Conservation (phyloP, 306 rosid genomes). For the Casuarina cunninghamiana region DNA sequence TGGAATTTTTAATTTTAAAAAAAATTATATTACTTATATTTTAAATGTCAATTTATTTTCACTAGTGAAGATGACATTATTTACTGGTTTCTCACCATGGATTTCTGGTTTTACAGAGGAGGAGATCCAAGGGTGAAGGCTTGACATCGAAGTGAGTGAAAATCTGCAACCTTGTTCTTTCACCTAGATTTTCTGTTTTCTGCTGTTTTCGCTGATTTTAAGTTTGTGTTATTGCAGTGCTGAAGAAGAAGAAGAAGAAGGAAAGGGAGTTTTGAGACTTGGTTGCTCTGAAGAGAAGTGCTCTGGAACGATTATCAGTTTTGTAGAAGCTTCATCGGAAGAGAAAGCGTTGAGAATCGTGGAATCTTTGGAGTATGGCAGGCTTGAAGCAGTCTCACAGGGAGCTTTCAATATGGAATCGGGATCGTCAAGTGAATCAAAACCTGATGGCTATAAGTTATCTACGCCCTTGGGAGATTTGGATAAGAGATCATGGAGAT, state of each 20-base stretch:
- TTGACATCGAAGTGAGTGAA: constrained; percentile 54
- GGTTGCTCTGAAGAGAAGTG: constrained; percentile 26
- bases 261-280: constrained; percentile 14
- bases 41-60: not conserved
- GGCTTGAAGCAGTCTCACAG: constrained; percentile 19
- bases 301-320: constrained; percentile 20
- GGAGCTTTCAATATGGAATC: constrained; percentile 14
- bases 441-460: constrained; percentile 18
- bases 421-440: constrained; percentile 6
- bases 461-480: constrained; percentile 12
- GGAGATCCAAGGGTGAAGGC: constrained; percentile 33
- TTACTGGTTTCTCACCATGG: constrained; percentile 27
- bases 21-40: too few species aligned
- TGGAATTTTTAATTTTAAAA: not conserved
- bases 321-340: constrained; percentile 17
- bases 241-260: constrained; percentile 5
- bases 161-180: constrained; percentile 22
- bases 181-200: constrained; percentile 1
- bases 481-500: constrained; percentile 27
- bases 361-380: constrained; percentile 26
- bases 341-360: constrained; percentile 20
- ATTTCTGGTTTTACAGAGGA: constrained; percentile 51
- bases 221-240: constrained; percentile 40
- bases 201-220: constrained; percentile 24
- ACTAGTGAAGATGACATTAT: constrained; percentile 10